A percentile compares a stretch with the other conserved stretches of the same genome.
Conservation (phyloP, 176 grass and related monocot genomes). For the maize (Zea mays) region Zm-B73-REFERENCE-NAM-5.0 NC_050097.1:33157001-33157500, state of each 20-base stretch:
- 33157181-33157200: not conserved
- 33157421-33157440: not conserved
- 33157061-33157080: conserved; percentile 15
- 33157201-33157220: not conserved
- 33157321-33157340: not conserved
- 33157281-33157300: not conserved
- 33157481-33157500: not conserved
- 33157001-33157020: conserved; percentile 1
- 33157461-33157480: not conserved
- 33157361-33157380: not conserved
- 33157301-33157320: not conserved
- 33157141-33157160: not conserved
- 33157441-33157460: not conserved
- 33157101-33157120: not conserved
- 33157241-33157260: not conserved
- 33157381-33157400: not conserved
- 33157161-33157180: not conserved
- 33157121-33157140: not conserved
- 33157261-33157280: not conserved
- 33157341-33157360: not conserved
- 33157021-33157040: not conserved
- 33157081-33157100: not conserved
- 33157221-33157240: conserved; percentile 21
- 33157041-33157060: not conserved
- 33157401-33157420: not conserved